Evolutionary conservation across 495 filamentous ascomycete genomes (phyloP).

Genomic region (Penicillium macrosclerotiorum): DNA sequence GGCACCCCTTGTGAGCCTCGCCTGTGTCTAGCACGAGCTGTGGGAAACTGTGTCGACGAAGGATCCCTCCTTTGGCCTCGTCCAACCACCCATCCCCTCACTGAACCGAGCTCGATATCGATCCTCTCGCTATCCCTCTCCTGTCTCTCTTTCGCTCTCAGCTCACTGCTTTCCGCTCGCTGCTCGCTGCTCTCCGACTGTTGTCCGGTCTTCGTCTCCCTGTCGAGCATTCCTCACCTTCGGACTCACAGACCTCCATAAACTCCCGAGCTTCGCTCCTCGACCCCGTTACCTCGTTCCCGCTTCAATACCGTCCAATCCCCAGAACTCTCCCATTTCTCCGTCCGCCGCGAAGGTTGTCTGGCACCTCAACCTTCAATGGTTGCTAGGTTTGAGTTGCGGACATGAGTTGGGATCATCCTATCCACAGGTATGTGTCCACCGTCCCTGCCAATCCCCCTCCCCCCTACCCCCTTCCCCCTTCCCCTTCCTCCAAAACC

Average conservation of each 20-base stretch:
- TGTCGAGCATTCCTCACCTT: constrained; percentile 32
- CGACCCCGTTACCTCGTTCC: no score
- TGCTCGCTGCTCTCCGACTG: constrained; percentile 3
- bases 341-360: constrained; percentile 26
- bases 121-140: no score
- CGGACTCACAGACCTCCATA: no score
- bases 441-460: constrained; percentile 10
- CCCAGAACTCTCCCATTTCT: constrained; percentile 13
- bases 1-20: no score
- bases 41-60: no score
- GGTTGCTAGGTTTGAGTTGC: constrained; percentile 45
- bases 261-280: no score
- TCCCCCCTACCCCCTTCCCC: constrained; percentile 11
- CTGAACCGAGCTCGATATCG: no score
- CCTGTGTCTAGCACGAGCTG: no score
- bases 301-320: constrained; percentile 1
- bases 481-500: background rate
- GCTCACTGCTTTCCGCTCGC: no score
- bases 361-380: constrained; percentile 41
- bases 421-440: constrained; percentile 63
- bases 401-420: constrained; percentile 75
- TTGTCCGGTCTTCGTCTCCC: constrained; percentile 22
- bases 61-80: background rate
- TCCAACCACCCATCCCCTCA: no score
- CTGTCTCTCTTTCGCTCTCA: no score